Conservation (phyloP, 2,329 filamentous ascomycete genomes). For the Tolypocladium cylindrosporum region DNA sequence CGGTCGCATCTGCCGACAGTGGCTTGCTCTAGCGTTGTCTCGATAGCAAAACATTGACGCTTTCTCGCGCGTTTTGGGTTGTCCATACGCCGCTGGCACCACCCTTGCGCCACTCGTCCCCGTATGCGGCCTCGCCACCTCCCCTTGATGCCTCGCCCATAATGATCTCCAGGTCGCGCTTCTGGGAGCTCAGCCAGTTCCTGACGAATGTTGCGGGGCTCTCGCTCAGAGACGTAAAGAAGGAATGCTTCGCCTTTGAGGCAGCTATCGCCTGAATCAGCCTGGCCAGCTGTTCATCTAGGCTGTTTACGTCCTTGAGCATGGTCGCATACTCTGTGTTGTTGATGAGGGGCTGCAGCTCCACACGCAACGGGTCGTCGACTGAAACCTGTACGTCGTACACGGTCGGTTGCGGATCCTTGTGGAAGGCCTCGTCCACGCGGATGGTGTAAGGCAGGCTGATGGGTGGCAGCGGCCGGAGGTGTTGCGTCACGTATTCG, state of each 20-base stretch:
- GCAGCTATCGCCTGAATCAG: conserved; percentile 74
- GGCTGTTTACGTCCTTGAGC: conserved; percentile 62
- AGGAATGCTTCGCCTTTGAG: conserved; percentile 83
- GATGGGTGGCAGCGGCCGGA: conserved; percentile 70
- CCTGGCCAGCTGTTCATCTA: conserved; percentile 80
- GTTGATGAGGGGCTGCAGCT: conserved; percentile 54
- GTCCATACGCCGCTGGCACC: conserved; percentile 45
- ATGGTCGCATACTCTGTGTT: conserved; percentile 61
- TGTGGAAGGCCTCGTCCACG: conserved; percentile 76
- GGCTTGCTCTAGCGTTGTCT: conserved; percentile 31
- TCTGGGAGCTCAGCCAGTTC: conserved; percentile 85
- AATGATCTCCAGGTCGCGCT: conserved; percentile 79
- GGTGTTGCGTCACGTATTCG: conserved; percentile 68
- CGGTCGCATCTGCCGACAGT: background rate
- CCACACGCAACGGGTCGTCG: conserved; percentile 68
- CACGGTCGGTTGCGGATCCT: conserved; percentile 65
- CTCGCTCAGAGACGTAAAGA: conserved; percentile 67
- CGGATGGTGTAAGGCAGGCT: conserved; percentile 87
- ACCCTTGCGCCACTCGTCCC: conserved; percentile 60
- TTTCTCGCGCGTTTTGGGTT: conserved; percentile 50
- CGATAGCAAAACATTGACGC: conserved; percentile 50
- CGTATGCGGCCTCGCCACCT: conserved; percentile 42
- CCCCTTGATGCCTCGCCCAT: conserved; percentile 68
- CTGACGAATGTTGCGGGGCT: conserved; percentile 79
- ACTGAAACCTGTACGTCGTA: conserved; percentile 83